Evolutionary conservation across 345 rosid genomes (phyloP), one percentile per base, ranked within the genome.

Genomic region (Arabidopsis suecica): DNA sequence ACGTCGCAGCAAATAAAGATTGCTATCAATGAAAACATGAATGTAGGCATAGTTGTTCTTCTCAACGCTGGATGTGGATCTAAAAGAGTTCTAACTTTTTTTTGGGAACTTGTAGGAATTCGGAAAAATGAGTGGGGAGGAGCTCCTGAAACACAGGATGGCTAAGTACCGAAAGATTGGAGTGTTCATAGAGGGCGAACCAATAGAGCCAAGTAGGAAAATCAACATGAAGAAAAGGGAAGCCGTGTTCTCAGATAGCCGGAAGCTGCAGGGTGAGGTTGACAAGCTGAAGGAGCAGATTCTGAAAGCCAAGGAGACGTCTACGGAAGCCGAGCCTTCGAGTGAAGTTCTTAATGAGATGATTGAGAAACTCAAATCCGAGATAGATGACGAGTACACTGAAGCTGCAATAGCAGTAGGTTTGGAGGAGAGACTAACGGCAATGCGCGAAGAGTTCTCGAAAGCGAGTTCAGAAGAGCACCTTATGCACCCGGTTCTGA

Each of bases 161-260:
- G 88, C 80, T 48, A 91, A 94, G 80, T 94, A 90, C 83, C 81
- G 97, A 58, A 90, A 94, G 82, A 82, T 94, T 38, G 97, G 97
- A 80, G 85, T 85, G 38, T 86, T 88, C 73, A 82, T 85, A 51
- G 97, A 91, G 66, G 89, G 85, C 68, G 80, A 74, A 32, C 86
- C 89, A 3, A 40, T 91, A 53, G 94, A 88, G 70, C 93, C 93
- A 12, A 80, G 59, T 61, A 86, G 75, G 74, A 91, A 86, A 82
- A 5, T 78, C 68, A 89, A 85, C 80, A 89, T 89, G 97, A 93
- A 85, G 82, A 86, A 74, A 85, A 90, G 84, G 69, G 93, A 87
- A 11, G 69, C 72, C 1, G 81, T 83, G 36, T 83, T 38, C 63
- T 71, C 85, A 65, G 77, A 88, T 20, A 85, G 75, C 36, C 67